Base-by-base conservation (phyloP, 371 early-diverging fungal genomes). In the Mortierella sp. region DNA sequence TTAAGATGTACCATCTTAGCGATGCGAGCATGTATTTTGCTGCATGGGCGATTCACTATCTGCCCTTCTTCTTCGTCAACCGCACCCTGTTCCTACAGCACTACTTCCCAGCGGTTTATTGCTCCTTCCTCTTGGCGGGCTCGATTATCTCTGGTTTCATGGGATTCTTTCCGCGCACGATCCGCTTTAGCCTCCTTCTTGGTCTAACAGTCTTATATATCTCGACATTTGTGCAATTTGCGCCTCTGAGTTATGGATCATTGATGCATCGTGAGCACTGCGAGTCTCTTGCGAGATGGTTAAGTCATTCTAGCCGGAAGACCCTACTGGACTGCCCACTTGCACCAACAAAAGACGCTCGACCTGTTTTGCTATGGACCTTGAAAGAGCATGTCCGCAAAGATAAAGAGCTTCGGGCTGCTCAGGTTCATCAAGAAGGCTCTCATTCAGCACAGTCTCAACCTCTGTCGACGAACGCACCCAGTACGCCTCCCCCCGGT, bases 81-180 rank as follows among this genome's bases (percentile, higher is more conserved):
- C 44, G 64, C 12, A 23, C 51, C 15, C 47, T 64, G 30, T 65
- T 51, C 56, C 47, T 60, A 19, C 65, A 72, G 21, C 65, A 72
- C 30, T 72, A 72, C 60, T 65, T 64, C 28, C 72, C 61, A 0
- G 44, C 72, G 5, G 42, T 72, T 32, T 72, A 72, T 48, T 50
- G 50, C 34, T 56, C 72, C 5, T 56, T 65, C 51, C 65, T 65
- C 17, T 24, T 72, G 17, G 28, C 57, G n/a, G 26, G 60, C 57
- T 64, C 64, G 1, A 9, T 61, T 11, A n/a, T 60, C 30, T 54
- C 71, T 21, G 71, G 60, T 5, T 19, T 71, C 5, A 23, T 17
- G 19, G 47, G 31, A 3, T 59, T 54, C 31, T 23, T 66, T 3
- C 19, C 49, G 6, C 64, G 64, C 26, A 31, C n/a, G 1, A 6